Base-by-base conservation (phyloP, 805 yeast species). In the Hanseniaspora guilliermondii region DNA sequence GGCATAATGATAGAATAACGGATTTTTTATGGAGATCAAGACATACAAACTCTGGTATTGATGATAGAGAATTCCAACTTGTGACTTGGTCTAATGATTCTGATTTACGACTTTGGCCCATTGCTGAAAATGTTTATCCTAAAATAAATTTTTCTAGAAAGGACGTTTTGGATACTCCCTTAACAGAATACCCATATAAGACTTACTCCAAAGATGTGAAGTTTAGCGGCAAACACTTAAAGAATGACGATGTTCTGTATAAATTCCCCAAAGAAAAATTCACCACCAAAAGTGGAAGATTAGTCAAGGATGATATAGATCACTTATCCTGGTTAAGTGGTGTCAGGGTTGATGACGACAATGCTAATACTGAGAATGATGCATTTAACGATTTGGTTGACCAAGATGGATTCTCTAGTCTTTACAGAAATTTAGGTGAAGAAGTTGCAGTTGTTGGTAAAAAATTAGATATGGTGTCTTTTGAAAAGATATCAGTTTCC, bases 281-380 rank as follows among this genome's bases (percentile, higher is more conserved):
- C 53, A 37, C 49, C 17, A 41, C 50, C 8, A 55, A 49, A 11
- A 45, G 41, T 17, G 75, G 74, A 4, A 49, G 64, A 53, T 63
- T 62, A 21, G 56, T 59, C 4, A 58, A 53, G 6, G 73, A 70
- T 55, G 76, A 77, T 54, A 64, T 78, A 32, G 80, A 83, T 60
- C 95, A 87, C 63, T 70, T 91, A 57, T 82, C 84, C 58, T 91
- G 97, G 97, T 81, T 94, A 38, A 82, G 96, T 0, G 97, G 97
- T 50, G 95, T 91, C 7, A 74, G 88, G 56, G 78, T 91, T 65
- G 64, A 68, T 61, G 47, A 64, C 38, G 52, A 55, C 4, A 40
- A 62, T 63, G 63, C 14, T 49, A 65, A 53, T 60, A 45, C 39
- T 17, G 39, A 32, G 7, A 35, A 27, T 14, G 47, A 53, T 27